A percentile compares a stretch with the other conserved stretches of the same genome.
Evolutionary conservation across 2,329 filamentous ascomycete species (phyloP).

Genomic region (Neofusicoccum sp.): DNA sequence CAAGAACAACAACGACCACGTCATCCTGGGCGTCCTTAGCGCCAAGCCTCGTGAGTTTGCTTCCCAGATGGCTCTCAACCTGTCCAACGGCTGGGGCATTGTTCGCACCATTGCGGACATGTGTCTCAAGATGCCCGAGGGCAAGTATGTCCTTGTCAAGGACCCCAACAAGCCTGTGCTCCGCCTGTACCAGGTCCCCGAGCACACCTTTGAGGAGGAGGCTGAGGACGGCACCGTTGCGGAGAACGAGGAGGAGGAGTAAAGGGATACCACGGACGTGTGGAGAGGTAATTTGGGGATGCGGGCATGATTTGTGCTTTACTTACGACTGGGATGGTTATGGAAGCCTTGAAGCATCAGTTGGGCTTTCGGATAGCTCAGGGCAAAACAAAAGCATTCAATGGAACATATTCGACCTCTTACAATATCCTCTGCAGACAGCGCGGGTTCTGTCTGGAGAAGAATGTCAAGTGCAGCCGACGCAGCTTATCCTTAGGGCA

Average conservation of each 20-base stretch:
- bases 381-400: constrained; percentile 16
- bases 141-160: constrained; percentile 77
- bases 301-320: constrained; percentile 1
- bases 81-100: constrained; percentile 98
- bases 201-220: constrained; percentile 86
- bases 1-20: constrained; percentile 87
- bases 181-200: constrained; percentile 86
- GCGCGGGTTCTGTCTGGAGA: background rate
- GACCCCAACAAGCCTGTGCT: constrained; percentile 97
- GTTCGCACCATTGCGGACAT: constrained; percentile 97
- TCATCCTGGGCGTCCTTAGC: constrained; percentile 90
- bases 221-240: constrained; percentile 64
- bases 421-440: background rate
- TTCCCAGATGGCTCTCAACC: constrained; percentile 93
- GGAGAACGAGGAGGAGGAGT: constrained; percentile 57
- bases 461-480: background rate
- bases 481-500: background rate
- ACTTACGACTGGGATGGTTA: constrained; percentile 16
- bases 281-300: background rate
- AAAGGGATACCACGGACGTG: constrained; percentile 24
- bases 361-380: background rate
- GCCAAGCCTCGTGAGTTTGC: constrained; percentile 99
- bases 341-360: background rate
- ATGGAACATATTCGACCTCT: too few relatives aligned
- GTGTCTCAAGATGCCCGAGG: constrained; percentile 73